A percentile compares a stretch with the other conserved stretches of the same genome.
These are phyloP conservation scores for Plasmodium relictum DNA, from an alignment of 169 alveolate species.

Conservation along the genomic window DNA sequence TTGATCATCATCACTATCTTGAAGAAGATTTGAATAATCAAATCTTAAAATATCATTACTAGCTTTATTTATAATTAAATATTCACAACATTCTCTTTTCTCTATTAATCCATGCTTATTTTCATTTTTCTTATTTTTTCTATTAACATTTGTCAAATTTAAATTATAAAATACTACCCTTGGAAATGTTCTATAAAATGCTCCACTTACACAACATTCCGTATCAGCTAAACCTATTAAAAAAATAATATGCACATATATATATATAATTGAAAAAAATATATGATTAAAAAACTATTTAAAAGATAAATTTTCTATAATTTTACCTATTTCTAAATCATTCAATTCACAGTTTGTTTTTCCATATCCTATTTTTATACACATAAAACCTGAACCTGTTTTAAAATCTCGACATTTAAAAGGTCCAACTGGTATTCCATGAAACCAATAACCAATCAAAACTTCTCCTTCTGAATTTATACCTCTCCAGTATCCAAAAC, in stretches of 20 bases:
- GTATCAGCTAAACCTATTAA: constrained; percentile 89
- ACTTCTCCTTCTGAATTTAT: constrained; percentile 88
- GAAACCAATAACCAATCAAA: constrained; percentile 91
- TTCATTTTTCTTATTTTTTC: constrained; percentile 11
- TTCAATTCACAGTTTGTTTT: constrained; percentile 76
- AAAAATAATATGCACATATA: background rate
- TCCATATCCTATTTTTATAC: constrained; percentile 87
- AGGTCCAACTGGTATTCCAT: constrained; percentile 91
- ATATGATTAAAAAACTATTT: background rate
- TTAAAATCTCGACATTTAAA: constrained; percentile 90
- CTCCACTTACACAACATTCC: constrained; percentile 90
- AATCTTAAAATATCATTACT: constrained; percentile 63
- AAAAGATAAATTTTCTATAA: background rate
- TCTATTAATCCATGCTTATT: constrained; percentile 36
- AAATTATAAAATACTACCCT: constrained; percentile 85
- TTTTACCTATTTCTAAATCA: constrained; percentile 80
- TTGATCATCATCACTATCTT: background rate
- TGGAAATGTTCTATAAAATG: constrained; percentile 88
- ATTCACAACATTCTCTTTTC: constrained; percentile 71
- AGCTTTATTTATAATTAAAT: constrained; percentile 35
- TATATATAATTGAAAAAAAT: background rate
- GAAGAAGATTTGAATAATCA: constrained; percentile 28
- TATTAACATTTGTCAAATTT: constrained; percentile 24
- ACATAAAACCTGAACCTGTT: constrained; percentile 90
- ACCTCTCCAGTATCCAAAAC: constrained; percentile 92